These are phyloP conservation scores for Tulasnella sp. DNA, from an alignment of 768 basidiomycete species.

Conservation along the genomic window DNA sequence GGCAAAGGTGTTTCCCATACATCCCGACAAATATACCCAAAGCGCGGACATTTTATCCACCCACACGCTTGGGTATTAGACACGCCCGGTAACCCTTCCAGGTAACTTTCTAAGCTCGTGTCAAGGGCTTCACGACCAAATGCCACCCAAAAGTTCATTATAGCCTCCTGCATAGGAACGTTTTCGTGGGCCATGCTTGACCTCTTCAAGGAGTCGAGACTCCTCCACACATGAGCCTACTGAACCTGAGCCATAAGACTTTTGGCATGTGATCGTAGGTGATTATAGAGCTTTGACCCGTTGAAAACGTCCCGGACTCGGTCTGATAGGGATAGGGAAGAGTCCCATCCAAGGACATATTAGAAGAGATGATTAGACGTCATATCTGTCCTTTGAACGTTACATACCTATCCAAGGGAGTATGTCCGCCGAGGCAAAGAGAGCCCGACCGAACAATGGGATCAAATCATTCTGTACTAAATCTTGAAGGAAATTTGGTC, in stretches of 20 bases:
- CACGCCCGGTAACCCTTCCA: not conserved
- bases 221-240: not conserved
- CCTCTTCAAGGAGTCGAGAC: not conserved
- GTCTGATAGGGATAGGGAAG: not conserved
- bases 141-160: not conserved
- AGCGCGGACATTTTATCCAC: not conserved
- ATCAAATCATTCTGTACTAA: not conserved
- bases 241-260: not conserved
- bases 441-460: not conserved
- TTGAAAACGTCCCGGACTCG: not conserved
- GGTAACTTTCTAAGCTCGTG: not conserved
- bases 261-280: not conserved
- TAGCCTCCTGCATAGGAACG: not conserved
- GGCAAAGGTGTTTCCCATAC: not conserved
- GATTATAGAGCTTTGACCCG: not conserved
- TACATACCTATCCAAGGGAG: not conserved
- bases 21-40: not conserved
- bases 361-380: no score
- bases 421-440: not conserved
- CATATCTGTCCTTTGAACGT: no score
- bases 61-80: not conserved
- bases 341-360: not conserved
- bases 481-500: not conserved
- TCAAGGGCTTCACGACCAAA: not conserved
- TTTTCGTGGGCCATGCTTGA: not conserved